These are phyloP conservation scores for Decorospora gaudefroyi DNA, from an alignment of 2,329 filamentous ascomycete genomes.

Conservation along the genomic window DNA sequence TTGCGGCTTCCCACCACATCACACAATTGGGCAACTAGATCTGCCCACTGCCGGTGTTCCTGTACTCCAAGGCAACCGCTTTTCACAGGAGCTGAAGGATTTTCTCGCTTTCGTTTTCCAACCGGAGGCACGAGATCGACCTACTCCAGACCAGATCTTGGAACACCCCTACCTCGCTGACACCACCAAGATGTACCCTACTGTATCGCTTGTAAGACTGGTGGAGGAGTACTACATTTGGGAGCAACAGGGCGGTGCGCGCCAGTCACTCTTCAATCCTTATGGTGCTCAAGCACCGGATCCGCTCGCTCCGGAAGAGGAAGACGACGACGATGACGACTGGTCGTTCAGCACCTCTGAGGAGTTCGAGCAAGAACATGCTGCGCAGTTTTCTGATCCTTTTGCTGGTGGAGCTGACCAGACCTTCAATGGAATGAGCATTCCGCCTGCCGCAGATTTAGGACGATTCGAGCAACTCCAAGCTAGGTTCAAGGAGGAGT, in stretches of 20 bases:
- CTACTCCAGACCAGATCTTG: slow-evolving; percentile 70
- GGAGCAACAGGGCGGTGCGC: slow-evolving; percentile 73
- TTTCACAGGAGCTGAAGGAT: slow-evolving; percentile 69
- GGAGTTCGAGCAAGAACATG: slow-evolving; percentile 58
- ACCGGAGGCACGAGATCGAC: slow-evolving; percentile 68
- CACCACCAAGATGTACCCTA: slow-evolving; percentile 66
- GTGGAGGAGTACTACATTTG: slow-evolving; percentile 74
- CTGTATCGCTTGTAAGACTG: slow-evolving; percentile 64
- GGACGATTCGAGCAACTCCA: slow-evolving; percentile 48
- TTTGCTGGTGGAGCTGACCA: slow-evolving; percentile 45
- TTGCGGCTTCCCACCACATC: slow-evolving; percentile 74
- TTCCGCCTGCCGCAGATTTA: slow-evolving; percentile 40
- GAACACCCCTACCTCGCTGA: slow-evolving; percentile 70
- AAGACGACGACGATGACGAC: slow-evolving; percentile 57
- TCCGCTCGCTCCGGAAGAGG: slow-evolving; percentile 49
- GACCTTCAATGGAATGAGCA: slow-evolving; percentile 43
- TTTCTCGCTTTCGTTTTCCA: slow-evolving; percentile 75
- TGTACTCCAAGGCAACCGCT: slow-evolving; percentile 70
- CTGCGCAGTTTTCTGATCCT: slow-evolving; percentile 52
- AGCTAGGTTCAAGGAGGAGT: slow-evolving; percentile 60
- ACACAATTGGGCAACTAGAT: slow-evolving; percentile 42
- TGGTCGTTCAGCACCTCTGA: slow-evolving; percentile 70
- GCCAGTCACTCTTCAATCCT: slow-evolving; percentile 66
- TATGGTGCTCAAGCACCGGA: slow-evolving; percentile 63
- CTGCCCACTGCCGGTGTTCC: slow-evolving; percentile 59